Conservation (phyloP, 2,329 filamentous ascomycete genomes). For the Fusarium chaquense region DNA sequence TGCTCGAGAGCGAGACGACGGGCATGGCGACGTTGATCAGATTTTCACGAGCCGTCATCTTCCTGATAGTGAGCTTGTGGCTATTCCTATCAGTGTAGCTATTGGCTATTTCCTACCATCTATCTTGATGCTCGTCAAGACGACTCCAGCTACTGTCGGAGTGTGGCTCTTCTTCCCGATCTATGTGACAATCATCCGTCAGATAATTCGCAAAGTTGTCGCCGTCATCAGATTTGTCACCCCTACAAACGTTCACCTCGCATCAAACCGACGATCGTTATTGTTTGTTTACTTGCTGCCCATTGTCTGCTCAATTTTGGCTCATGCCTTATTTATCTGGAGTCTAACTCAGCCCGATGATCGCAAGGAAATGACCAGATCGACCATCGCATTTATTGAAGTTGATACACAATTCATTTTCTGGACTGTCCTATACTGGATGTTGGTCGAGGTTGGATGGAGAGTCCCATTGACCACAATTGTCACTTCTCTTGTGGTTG, state of each 20-base stretch:
- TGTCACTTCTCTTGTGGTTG: constrained; percentile 49
- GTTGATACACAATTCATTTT: constrained; percentile 60
- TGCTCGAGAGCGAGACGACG: constrained; percentile 25
- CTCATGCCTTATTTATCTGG: constrained; percentile 59
- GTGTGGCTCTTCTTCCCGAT: constrained; percentile 67
- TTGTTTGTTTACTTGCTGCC: constrained; percentile 61
- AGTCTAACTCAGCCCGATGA: constrained; percentile 58
- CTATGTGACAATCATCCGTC: constrained; percentile 60
- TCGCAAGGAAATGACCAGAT: constrained; percentile 62
- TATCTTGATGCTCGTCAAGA: constrained; percentile 59
- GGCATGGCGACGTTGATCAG: constrained; percentile 34
- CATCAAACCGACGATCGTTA: constrained; percentile 55
- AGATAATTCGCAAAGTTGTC: constrained; percentile 50
- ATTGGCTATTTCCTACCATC: constrained; percentile 63
- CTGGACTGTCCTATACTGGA: constrained; percentile 65
- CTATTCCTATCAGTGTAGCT: constrained; percentile 63
- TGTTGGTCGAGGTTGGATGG: constrained; percentile 64
- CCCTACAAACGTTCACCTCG: constrained; percentile 56
- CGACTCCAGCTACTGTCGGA: constrained; percentile 53
- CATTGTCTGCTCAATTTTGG: constrained; percentile 56
- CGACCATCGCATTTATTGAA: constrained; percentile 59
- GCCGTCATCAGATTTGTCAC: constrained; percentile 45
- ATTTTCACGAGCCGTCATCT: constrained; percentile 53
- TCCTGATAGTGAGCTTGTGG: constrained; percentile 65
- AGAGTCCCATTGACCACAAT: constrained; percentile 52